These are phyloP conservation scores for Deinandra increscens DNA, from an alignment of 129 eudicot genomes.

Conservation along the genomic window DNA sequence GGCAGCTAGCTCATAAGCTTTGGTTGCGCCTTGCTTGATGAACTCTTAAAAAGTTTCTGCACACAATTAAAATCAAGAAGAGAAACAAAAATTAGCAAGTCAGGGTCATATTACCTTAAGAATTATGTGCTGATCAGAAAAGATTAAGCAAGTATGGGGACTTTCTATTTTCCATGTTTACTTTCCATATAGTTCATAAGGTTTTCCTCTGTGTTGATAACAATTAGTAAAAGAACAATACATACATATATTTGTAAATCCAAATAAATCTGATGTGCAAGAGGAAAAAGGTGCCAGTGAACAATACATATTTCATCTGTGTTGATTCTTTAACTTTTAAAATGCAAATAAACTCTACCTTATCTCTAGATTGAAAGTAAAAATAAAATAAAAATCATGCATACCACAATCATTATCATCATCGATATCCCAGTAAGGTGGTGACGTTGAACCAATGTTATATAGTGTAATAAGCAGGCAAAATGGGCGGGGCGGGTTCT, in stretches of 20 bases:
- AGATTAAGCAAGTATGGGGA: too few relatives aligned
- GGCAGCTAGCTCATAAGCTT: too few relatives aligned
- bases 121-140: too few relatives aligned
- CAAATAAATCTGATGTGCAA: not conserved
- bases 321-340: not conserved
- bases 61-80: too few relatives aligned
- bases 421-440: constrained; percentile 91
- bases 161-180: constrained; percentile 93
- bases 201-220: constrained; percentile 59
- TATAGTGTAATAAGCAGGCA: too few relatives aligned
- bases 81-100: too few relatives aligned
- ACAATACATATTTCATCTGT: not conserved
- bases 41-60: too few relatives aligned
- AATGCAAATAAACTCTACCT: constrained; percentile 1
- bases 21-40: too few relatives aligned
- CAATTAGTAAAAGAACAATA: not conserved
- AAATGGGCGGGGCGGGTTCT: too few relatives aligned
- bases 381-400: constrained; percentile 12
- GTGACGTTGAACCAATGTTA: constrained; percentile 98
- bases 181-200: constrained; percentile 75
- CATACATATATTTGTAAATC: not conserved
- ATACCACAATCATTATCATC: constrained; percentile 85
- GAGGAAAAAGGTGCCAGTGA: not conserved
- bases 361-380: not conserved
- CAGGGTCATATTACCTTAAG: too few relatives aligned